Conservation (phyloP, 805 yeast species). For the Danielia reshetovae region DNA sequence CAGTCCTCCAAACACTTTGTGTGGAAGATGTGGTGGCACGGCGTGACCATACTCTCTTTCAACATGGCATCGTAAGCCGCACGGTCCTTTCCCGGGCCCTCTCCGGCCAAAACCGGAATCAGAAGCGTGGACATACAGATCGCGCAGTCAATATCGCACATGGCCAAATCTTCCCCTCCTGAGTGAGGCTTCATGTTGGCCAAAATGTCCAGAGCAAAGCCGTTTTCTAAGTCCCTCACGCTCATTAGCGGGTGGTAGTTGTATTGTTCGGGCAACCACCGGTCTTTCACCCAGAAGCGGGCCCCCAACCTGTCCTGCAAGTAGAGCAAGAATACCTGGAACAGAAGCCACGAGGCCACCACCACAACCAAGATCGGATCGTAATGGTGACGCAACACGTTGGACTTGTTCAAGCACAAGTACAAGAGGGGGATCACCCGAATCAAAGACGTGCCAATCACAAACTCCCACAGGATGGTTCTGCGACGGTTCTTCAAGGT, state of each 20-base stretch:
- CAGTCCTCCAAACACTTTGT: slow-evolving; percentile 84
- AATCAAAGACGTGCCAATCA: slow-evolving; percentile 61
- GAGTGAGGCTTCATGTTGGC: slow-evolving; percentile 27
- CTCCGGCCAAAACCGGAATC: slow-evolving; percentile 11
- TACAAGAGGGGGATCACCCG: slow-evolving; percentile 66
- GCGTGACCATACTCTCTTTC: slow-evolving; percentile 73
- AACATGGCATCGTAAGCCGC: slow-evolving; percentile 8
- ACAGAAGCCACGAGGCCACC: slow-evolving; percentile 49
- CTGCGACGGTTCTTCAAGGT: slow-evolving; percentile 65
- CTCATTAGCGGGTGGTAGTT: slow-evolving; percentile 72
- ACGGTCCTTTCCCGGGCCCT: slow-evolving; percentile 4
- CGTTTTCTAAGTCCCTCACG: slow-evolving; percentile 54
- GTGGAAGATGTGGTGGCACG: slow-evolving; percentile 89
- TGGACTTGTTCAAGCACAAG: slow-evolving; percentile 46
- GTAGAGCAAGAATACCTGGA: slow-evolving; percentile 56
- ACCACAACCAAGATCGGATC: slow-evolving; percentile 49
- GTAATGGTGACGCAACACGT: slow-evolving; percentile 68
- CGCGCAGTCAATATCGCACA: slow-evolving; percentile 69
- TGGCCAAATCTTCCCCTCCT: slow-evolving; percentile 23
- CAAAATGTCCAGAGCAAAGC: slow-evolving; percentile 50
- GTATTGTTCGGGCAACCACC: slow-evolving; percentile 73
- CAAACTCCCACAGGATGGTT: slow-evolving; percentile 65
- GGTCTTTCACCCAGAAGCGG: slow-evolving; percentile 76
- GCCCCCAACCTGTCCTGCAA: slow-evolving; percentile 72
- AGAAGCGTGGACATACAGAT: slow-evolving; percentile 63